Evolutionary conservation across 2,329 filamentous ascomycete species (phyloP), one percentile per base, ranked within the genome.

Genomic region (Setomelanomma holmii): DNA sequence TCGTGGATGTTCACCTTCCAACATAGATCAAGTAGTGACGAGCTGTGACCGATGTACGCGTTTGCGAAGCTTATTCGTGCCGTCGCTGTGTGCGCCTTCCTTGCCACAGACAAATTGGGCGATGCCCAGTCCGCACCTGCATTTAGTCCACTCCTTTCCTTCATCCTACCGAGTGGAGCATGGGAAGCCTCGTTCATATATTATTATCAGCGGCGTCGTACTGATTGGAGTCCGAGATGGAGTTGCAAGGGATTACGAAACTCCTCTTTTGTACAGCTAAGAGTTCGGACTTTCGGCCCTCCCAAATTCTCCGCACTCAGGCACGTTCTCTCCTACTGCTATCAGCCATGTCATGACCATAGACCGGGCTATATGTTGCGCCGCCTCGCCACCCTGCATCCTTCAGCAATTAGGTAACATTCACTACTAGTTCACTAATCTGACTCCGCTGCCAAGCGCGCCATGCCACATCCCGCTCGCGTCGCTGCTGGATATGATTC

Each of bases 351-450:
- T 8, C 14, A 3, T 30, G 27, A 6, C 10, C 27, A 30, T 30
- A 14, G 14, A 30, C 14, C 27, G 27, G 27, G 5, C 27, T 14
- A 30, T 30, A 8, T 3, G 27, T 30, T 14, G 27, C 27, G 10
- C 27, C 27, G 27, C 3, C 10, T 2, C 10, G 27, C 27, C 10
- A 30, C 27, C 14, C 27, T 30, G 14, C n/a, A n/a, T n/a, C n/a
- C n/a, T n/a, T n/a, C n/a, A n/a, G n/a, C n/a, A n/a, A n/a, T n/a
- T n/a, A n/a, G n/a, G n/a, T n/a, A n/a, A n/a, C n/a, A n/a, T n/a
- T n/a, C n/a, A n/a, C n/a, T n/a, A n/a, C n/a, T n/a, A n/a, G 45
- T 35, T 48, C 45, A 48, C 45, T 40, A 48, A 48, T 48, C 45
- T 30, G 24, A 48, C 36, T 48, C 35, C 45, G 45, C 35, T 27